phyloP scores from a whole-genome alignment of 768 basidiomycete species.

The Mycena galericulata region DNA sequence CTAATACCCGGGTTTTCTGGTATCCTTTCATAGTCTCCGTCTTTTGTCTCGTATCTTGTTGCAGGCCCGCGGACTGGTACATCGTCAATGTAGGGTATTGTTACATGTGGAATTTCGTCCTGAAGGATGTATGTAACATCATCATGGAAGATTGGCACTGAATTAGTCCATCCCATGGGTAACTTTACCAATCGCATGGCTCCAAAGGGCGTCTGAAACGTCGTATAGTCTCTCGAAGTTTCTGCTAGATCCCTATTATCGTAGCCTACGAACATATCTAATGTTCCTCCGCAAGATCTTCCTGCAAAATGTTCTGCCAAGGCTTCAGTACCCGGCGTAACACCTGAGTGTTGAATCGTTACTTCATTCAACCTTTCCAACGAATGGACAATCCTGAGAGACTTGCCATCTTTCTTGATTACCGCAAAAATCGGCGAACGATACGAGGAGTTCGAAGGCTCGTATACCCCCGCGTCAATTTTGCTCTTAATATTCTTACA shows the following conservation, averaged over 20 bases:
- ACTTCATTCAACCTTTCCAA: slow-evolving; percentile 43
- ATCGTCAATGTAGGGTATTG: slow-evolving; percentile 32
- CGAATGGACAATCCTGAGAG: slow-evolving; percentile 28
- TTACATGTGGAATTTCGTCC: slow-evolving; percentile 20
- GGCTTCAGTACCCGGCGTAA: slow-evolving; percentile 27
- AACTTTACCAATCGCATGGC: slow-evolving; percentile 36
- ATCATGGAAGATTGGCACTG: slow-evolving; percentile 21
- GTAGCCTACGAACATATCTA: slow-evolving; percentile 42
- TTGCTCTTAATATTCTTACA: too few species aligned
- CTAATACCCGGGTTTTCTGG: slow-evolving; percentile 44
- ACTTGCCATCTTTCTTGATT: slow-evolving; percentile 30
- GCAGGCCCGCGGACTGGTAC: slow-evolving; percentile 11
- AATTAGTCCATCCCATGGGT: slow-evolving; percentile 46
- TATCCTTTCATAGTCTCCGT: slow-evolving; percentile 31
- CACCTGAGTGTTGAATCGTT: slow-evolving; percentile 31
- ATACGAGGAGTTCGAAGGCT: not conserved
- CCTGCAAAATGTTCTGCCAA: slow-evolving; percentile 17
- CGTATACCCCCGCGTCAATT: too few species aligned
- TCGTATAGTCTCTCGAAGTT: slow-evolving; percentile 45
- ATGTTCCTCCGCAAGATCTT: not conserved
- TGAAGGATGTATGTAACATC: slow-evolving; percentile 10
- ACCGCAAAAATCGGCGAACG: slow-evolving; percentile 26
- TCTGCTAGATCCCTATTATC: slow-evolving; percentile 41
- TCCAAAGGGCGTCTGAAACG: slow-evolving; percentile 45
- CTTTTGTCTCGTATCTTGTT: not conserved